Evolutionary conservation across 2,329 filamentous ascomycete genomes (phyloP).

Genomic region (Trichoderma arundinaceum): DNA sequence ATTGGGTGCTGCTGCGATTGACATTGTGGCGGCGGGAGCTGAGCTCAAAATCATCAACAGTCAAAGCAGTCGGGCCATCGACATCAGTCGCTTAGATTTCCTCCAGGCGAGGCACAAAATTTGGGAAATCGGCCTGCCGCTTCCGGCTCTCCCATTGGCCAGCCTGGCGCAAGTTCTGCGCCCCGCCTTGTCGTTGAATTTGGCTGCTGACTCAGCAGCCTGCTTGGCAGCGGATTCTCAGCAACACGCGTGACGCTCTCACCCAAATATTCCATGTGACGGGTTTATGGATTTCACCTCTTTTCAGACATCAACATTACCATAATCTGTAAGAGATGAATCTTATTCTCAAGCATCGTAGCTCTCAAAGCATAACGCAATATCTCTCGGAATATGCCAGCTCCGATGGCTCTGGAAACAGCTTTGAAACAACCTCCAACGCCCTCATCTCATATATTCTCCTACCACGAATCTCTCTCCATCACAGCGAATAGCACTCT

Average conservation of each 20-base stretch:
- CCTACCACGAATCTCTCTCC: background rate
- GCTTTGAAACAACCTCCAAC: too few species aligned
- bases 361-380: too few species aligned
- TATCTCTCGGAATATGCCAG: too few species aligned
- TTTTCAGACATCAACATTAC: too few species aligned
- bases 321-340: too few species aligned
- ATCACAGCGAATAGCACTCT: background rate
- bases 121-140: slow-evolving; percentile 23
- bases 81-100: slow-evolving; percentile 16
- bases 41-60: background rate
- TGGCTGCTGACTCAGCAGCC: slow-evolving; percentile 24
- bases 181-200: slow-evolving; percentile 12
- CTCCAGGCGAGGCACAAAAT: slow-evolving; percentile 30
- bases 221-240: too few species aligned
- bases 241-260: too few species aligned
- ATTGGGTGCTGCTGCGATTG: slow-evolving; percentile 42
- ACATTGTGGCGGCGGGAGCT: slow-evolving; percentile 23
- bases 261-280: too few species aligned
- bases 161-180: background rate
- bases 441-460: too few species aligned
- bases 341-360: too few species aligned
- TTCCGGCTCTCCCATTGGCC: slow-evolving; percentile 13
- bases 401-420: too few species aligned
- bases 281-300: too few species aligned
- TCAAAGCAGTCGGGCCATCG: slow-evolving; percentile 13